Percentiles rank a stretch among this genome's conserved stretches.
Conservation (phyloP, 495 filamentous ascomycete species). For the Aspergillus affinis region DNA sequence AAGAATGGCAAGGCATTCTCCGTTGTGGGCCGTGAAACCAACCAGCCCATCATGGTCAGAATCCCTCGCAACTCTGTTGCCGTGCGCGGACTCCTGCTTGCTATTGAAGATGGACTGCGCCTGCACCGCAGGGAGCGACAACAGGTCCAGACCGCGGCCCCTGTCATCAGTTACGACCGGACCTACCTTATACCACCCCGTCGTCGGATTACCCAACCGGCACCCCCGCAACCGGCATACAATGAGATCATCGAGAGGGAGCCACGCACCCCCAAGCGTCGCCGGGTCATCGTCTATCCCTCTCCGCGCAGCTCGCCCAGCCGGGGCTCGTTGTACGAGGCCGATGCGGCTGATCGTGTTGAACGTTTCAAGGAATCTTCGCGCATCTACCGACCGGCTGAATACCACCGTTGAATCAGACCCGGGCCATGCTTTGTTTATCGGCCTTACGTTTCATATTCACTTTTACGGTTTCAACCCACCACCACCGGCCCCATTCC, state of each 20-base stretch:
- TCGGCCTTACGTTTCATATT: background rate
- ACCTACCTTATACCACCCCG: slow-evolving; percentile 41
- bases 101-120: slow-evolving; percentile 47
- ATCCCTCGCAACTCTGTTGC: slow-evolving; percentile 41
- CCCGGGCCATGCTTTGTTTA: background rate
- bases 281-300: slow-evolving; percentile 40
- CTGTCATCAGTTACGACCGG: slow-evolving; percentile 42
- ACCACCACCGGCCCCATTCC: background rate
- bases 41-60: slow-evolving; percentile 46
- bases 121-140: slow-evolving; percentile 26
- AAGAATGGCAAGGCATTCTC: slow-evolving; percentile 49
- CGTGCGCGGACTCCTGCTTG: slow-evolving; percentile 45
- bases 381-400: slow-evolving; percentile 29
- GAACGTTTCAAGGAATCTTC: slow-evolving; percentile 35
- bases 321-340: slow-evolving; percentile 44
- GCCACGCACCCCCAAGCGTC: slow-evolving; percentile 28
- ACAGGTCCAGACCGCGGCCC: slow-evolving; percentile 18
- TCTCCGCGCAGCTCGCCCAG: slow-evolving; percentile 37
- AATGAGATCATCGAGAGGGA: slow-evolving; percentile 42
- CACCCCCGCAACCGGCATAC: slow-evolving; percentile 21
- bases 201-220: slow-evolving; percentile 20
- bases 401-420: slow-evolving; percentile 34
- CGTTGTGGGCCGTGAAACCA: slow-evolving; percentile 44
- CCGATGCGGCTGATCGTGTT: slow-evolving; percentile 37
- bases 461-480: background rate